Conservation (phyloP, 2,329 filamentous ascomycete species). For the Pseudogymnoascus sp. region DNA sequence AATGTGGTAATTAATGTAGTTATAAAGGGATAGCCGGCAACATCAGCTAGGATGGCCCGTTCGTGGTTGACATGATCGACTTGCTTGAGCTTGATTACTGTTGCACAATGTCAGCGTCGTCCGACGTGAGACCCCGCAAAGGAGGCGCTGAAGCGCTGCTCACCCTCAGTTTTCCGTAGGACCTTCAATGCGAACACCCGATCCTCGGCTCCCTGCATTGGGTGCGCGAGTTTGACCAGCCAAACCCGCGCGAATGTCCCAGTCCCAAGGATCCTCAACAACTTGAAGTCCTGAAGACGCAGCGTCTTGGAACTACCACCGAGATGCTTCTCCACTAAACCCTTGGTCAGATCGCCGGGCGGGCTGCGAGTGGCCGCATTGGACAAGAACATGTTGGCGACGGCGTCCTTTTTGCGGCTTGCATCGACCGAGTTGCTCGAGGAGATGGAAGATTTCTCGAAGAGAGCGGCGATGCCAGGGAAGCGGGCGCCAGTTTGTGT, state of each 20-base stretch:
- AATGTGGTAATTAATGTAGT: conserved; percentile 71
- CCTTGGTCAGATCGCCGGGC: not conserved
- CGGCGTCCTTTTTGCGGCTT: conserved; percentile 2
- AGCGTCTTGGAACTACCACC: not conserved
- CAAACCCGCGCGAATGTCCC: conserved; percentile 78
- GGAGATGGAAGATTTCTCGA: conserved; percentile 3
- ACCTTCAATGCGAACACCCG: conserved; percentile 79
- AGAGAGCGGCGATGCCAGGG: not conserved
- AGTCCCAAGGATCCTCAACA: conserved; percentile 8
- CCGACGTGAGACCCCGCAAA: not conserved
- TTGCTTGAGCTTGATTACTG: conserved; percentile 74
- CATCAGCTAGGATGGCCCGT: conserved; percentile 66
- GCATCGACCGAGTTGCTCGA: conserved; percentile 1
- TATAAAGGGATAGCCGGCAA: conserved; percentile 76
- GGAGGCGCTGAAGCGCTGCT: conserved; percentile 7
- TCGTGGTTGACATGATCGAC: conserved; percentile 82
- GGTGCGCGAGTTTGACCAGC: conserved; percentile 53
- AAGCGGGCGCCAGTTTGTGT: conserved; percentile 5
- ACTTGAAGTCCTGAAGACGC: conserved; percentile 3
- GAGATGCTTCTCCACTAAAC: conserved; percentile 3
- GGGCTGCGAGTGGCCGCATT: not conserved
- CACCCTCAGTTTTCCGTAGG: conserved; percentile 54
- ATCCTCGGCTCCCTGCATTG: conserved; percentile 43
- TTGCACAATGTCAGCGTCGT: conserved; percentile 11
- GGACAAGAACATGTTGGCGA: conserved; percentile 8